Evolutionary conservation across 1,284 basidiomycete species (phyloP), one percentile per base, ranked within the genome.

Genomic region (Takashimella tepidaria): DNA sequence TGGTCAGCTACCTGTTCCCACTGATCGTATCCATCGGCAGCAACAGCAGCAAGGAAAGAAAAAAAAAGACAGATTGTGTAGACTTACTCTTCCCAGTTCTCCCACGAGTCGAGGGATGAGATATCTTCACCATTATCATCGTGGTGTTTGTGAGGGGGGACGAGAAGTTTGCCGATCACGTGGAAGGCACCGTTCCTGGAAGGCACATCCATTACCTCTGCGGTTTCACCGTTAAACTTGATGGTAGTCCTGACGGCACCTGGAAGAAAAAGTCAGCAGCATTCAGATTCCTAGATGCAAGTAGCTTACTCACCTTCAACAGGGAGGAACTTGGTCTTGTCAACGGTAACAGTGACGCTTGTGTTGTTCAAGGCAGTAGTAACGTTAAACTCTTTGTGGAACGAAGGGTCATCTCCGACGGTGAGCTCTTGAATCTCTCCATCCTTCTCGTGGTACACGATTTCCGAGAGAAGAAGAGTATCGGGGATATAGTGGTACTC

Each of bases 401-500:
- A 82, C 45, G 79, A 68, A 25, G 77, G 76, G 53, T 74, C 72
- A 47, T 73, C 64, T 48, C 50, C 61, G 42, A 59, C 25, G 50
- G 51, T 49, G 57, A 51, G 53, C 21, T 50, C 45, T 19, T 47
- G 58, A 49, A 57, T 49, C 45, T 59, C 41, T 19, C 27, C 44
- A 49, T 50, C 55, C 49, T 45, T 45, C n/a, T 59, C 64, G 51
- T 63, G 58, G 65, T 76, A 70, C 21, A 79, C 78, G 61, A 68
- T 79, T 80, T 80, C 84, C 41, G 81, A 80, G 59, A 82, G 79
- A 16, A 86, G 66, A 41, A 84, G 74, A 22, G 79, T 73, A 41
- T 79, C 68, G 3, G 85, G 85, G 4, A 86, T 76, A 54, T 84
- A 78, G 72, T 88, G 86, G 70, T 82, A 87, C 59, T 83, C 77